phyloP scores from a whole-genome alignment of 441 rosid genomes.

The Erysimum cheiri region DNA sequence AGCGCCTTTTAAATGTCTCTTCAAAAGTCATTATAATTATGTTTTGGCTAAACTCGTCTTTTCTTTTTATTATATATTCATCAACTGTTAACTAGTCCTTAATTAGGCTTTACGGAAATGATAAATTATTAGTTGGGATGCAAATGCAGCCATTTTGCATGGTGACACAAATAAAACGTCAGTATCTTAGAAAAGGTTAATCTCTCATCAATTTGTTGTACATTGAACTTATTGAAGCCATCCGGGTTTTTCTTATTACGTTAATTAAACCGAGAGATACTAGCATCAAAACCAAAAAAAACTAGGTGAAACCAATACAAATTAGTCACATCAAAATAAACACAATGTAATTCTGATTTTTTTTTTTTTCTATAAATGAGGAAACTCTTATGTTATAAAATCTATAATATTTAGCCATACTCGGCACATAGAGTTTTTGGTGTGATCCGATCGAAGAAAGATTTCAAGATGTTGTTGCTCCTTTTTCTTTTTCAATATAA shows the following conservation, averaged over 20 bases:
- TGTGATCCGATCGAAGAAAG: not conserved
- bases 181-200: constrained; percentile 27
- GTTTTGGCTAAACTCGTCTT: constrained; percentile 8
- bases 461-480: not conserved
- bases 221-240: constrained; percentile 16
- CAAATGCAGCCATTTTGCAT: constrained; percentile 42
- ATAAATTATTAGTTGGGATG: constrained; percentile 48
- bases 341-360: too few species aligned
- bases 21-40: constrained; percentile 42
- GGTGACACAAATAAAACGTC: constrained; percentile 28
- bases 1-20: constrained; percentile 35
- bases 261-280: not conserved
- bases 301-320: not conserved
- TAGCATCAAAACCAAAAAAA: not conserved
- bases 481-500: not conserved
- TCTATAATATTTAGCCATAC: not conserved
- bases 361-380: too few species aligned
- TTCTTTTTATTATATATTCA: constrained; percentile 40
- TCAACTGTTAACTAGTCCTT: constrained; percentile 39
- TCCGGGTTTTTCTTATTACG: not conserved
- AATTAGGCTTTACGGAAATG: constrained; percentile 53
- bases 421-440: constrained; percentile 1
- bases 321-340: too few species aligned
- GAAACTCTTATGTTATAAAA: not conserved
- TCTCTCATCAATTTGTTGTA: constrained; percentile 29